Evolutionary conservation across 306 rosid species (phyloP), one percentile per base, ranked within the genome.

Genomic region (Vigna angularis): DNA sequence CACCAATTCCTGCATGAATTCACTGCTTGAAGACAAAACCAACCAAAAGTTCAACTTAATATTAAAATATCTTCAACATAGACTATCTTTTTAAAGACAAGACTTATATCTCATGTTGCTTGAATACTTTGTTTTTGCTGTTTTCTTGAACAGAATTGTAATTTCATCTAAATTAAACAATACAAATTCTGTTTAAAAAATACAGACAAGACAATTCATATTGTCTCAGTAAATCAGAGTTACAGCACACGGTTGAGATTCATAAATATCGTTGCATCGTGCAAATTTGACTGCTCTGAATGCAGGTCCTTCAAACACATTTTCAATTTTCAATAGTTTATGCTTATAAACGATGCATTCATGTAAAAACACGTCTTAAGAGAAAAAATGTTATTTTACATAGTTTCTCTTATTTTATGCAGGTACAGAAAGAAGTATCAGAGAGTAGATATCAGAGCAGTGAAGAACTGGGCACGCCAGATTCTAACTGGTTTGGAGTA

Each of bases 391-490:
- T 26, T 26, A 26, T 3, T 17, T 64, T 24, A 22, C 28, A 40
- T 13, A 44, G 4, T 2, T 18, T 8, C 6, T 73, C 49, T 63
- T 58, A 10, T 22, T 55, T 28, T 15, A 32, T 44, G 50, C 75
- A 91, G 98, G 90, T 94, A 94, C 42, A 86, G 91, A 74, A 82
- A 83, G 20, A 94, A 85, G 79, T 86, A 94, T 78, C 88, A 53
- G 45, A 62, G 86, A 59, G 86, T 94, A 34, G 82, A 83, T 58
- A 79, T 92, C 9, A 68, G 91, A 66, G 97, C 95, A 7, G 85
- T 94, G 24, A 92, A 90, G 83, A 88, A 85, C 50, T 94, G 98
- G 98, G 85, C 88, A 34, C 86, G 97, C 8, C 97, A 92, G 66
- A 88, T 90, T 77, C 77, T 94, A 15, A 73, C 40, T 26, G 98